phyloP scores from a whole-genome alignment of 2,329 filamentous ascomycete species.

The Chaetomium olivaceum region DNA sequence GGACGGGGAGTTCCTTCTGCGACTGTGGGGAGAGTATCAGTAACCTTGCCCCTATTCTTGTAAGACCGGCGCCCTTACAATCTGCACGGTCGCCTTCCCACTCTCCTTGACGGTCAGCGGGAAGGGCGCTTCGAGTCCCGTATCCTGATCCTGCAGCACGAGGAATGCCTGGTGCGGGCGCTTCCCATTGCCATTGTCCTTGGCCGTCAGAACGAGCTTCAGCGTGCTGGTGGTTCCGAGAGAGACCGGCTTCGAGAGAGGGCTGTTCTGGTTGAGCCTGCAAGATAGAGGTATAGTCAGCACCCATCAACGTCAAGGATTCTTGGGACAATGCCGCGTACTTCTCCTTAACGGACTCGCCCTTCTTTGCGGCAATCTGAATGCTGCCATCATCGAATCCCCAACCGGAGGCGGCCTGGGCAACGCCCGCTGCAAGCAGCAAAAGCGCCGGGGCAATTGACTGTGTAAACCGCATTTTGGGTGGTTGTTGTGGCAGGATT shows the following conservation, averaged over 20 bases:
- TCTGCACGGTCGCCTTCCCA: constrained; percentile 80
- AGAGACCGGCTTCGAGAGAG: constrained; percentile 63
- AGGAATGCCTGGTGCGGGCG: constrained; percentile 94
- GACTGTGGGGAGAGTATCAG: constrained; percentile 53
- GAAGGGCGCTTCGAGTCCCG: constrained; percentile 84
- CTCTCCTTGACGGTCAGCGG: constrained; percentile 80
- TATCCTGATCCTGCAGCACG: constrained; percentile 70
- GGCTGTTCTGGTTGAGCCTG: constrained; percentile 61
- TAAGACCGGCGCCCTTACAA: constrained; percentile 59
- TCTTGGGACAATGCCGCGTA: constrained; percentile 42
- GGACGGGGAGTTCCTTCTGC: constrained; percentile 83
- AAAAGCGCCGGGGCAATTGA: constrained; percentile 45
- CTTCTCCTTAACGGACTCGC: constrained; percentile 65
- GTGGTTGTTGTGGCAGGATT: constrained; percentile 12
- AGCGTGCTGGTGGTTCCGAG: constrained; percentile 71
- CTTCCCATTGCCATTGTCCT: constrained; percentile 75
- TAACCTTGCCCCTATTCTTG: neutral
- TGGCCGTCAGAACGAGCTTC: constrained; percentile 79
- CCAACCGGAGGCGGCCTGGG: constrained; percentile 63
- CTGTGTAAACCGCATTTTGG: constrained; percentile 45
- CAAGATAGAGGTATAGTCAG: neutral
- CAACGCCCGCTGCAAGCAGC: constrained; percentile 53
- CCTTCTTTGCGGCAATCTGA: constrained; percentile 65
- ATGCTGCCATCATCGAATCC: constrained; percentile 72
- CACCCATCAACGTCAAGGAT: constrained; percentile 4